phyloP scores from a whole-genome alignment of 1,284 basidiomycete genomes.

The Papiliotrema flavescens region DNA sequence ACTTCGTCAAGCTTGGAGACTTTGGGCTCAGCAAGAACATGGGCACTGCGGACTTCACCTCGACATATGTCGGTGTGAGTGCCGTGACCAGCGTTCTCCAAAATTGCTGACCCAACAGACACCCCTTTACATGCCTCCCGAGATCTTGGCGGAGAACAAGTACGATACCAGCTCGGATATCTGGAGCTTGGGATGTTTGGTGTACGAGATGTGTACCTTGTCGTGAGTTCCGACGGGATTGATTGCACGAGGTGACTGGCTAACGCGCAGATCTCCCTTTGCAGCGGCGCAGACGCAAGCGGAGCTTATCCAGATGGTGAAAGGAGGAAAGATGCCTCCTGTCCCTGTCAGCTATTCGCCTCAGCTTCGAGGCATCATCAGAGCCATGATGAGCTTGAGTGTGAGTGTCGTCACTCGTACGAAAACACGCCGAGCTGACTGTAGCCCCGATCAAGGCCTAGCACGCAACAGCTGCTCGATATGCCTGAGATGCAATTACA shows the following conservation, averaged over 20 bases:
- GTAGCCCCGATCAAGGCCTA: conserved; percentile 42
- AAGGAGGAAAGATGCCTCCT: conserved; percentile 41
- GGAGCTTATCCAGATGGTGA: conserved; percentile 46
- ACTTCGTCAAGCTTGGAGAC: conserved; percentile 85
- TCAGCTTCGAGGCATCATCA: conserved; percentile 36
- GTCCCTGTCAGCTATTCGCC: conserved; percentile 39
- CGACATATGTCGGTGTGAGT: conserved; percentile 91
- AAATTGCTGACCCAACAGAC: conserved; percentile 57
- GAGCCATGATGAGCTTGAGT: conserved; percentile 45
- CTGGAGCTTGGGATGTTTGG: conserved; percentile 94
- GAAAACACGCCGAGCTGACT: background rate
- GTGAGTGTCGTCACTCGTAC: conserved; percentile 16
- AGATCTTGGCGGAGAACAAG: conserved; percentile 90
- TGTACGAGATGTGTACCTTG: conserved; percentile 90
- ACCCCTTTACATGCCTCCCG: conserved; percentile 98
- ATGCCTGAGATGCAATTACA: conserved; percentile 48
- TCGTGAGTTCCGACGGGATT: conserved; percentile 52
- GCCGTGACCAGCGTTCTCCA: conserved; percentile 1
- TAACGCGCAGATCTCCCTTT: conserved; percentile 41
- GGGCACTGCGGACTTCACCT: conserved; percentile 78
- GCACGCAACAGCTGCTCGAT: conserved; percentile 44
- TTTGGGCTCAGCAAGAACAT: conserved; percentile 94
- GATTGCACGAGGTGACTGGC: background rate
- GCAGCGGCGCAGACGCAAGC: conserved; percentile 44
- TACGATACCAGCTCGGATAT: conserved; percentile 98